These are phyloP conservation scores for Pichia cabralensis DNA, from an alignment of 805 yeast species.

Conservation along the genomic window DNA sequence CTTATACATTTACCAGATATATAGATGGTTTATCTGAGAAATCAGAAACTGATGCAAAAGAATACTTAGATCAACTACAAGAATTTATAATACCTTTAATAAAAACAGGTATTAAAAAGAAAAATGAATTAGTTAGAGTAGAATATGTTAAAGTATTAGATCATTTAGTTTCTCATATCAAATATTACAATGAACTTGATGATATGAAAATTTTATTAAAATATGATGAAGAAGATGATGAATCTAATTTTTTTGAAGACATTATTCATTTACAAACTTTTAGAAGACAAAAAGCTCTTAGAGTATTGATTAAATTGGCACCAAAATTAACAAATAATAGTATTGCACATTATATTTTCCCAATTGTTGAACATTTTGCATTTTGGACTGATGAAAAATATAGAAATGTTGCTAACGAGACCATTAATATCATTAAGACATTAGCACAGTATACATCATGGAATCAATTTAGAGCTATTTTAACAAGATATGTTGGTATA, in stretches of 20 bases:
- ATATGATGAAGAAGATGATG: conserved; percentile 64
- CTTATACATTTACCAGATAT: conserved; percentile 52
- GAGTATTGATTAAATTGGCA: conserved; percentile 41
- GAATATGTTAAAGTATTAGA: conserved; percentile 63
- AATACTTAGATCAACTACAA: conserved; percentile 34
- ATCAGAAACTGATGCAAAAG: conserved; percentile 19
- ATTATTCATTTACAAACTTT: conserved; percentile 76
- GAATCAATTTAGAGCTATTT: conserved; percentile 71
- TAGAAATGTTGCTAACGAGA: conserved; percentile 54
- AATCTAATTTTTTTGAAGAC: conserved; percentile 53
- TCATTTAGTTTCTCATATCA: conserved; percentile 43
- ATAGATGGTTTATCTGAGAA: conserved; percentile 42
- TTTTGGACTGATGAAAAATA: conserved; percentile 46
- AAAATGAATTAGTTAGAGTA: conserved; percentile 51
- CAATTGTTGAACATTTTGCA: conserved; percentile 77
- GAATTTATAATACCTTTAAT: conserved; percentile 53
- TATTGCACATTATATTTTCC: conserved; percentile 72
- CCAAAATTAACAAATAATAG: conserved; percentile 42
- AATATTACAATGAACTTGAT: conserved; percentile 36
- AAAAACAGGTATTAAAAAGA: conserved; percentile 54
- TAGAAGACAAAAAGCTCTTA: conserved; percentile 77
- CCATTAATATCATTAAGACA: conserved; percentile 50
- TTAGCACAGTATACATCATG: conserved; percentile 54
- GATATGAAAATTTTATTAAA: conserved; percentile 58
- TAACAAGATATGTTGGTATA: conserved; percentile 49